A percentile compares a stretch with the other conserved stretches of the same genome.
These are phyloP conservation scores for Nitzschia inconspicua DNA, from an alignment of 108 stramenopile genomes.

Conservation along the genomic window DNA sequence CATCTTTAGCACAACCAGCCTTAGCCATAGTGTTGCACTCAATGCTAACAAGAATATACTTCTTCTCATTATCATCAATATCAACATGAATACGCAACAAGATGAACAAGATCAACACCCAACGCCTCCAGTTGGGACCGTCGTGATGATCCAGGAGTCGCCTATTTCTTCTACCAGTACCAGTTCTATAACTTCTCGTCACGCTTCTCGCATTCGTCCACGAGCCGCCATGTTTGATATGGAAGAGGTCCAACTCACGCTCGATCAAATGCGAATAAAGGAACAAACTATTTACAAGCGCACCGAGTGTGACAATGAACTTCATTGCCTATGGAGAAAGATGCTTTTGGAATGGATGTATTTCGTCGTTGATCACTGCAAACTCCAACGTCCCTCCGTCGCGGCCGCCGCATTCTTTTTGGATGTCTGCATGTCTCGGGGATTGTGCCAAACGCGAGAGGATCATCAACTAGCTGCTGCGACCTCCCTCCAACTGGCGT, in stretches of 20 bases:
- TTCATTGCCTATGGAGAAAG: conserved; percentile 38
- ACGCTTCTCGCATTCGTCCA: no score
- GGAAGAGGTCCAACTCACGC: conserved; percentile 13
- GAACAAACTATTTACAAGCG: neutral
- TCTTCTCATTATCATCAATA: no score
- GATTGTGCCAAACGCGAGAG: conserved; percentile 28
- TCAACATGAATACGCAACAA: no score
- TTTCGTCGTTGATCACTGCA: conserved; percentile 46
- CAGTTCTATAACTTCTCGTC: no score
- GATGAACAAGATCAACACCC: no score
- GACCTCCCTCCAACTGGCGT: conserved; percentile 55
- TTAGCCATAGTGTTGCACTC: no score
- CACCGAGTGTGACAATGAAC: neutral
- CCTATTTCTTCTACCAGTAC: no score
- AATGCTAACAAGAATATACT: no score
- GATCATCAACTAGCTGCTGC: conserved; percentile 54
- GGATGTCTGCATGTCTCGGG: conserved; percentile 31
- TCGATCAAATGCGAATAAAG: conserved; percentile 8
- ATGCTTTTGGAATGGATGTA: conserved; percentile 63
- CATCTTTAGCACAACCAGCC: no score
- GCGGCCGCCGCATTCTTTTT: conserved; percentile 39
- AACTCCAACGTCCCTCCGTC: conserved; percentile 44
- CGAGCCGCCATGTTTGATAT: no score
- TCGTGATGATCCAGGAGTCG: no score
- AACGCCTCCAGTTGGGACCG: no score